Evolutionary conservation across 179 eudicot species (phyloP), one percentile per base, ranked within the genome.

Genomic region (Camellia oleifera): DNA sequence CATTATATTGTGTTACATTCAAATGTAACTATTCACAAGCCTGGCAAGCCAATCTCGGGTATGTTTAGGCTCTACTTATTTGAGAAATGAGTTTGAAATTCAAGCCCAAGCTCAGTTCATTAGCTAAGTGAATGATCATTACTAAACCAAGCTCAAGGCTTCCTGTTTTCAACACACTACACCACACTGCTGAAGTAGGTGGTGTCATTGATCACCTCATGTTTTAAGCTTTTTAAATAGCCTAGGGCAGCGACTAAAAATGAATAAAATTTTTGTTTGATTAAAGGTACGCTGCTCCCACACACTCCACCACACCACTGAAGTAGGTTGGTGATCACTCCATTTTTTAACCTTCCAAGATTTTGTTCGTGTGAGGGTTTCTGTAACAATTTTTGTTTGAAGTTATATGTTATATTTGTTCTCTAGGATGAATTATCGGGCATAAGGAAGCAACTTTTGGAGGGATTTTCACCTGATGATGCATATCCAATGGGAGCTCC

Each of bases 381-480:
- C 50, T 54, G 26, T 23, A 45, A 58, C 45, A 40, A 48, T 48
- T n/a, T 67, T 32, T 73, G n/a, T 64, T 63, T 56, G 48, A 45
- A 53, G 56, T 81, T 58, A 4, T 63, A n/a, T 65, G 46, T 78
- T 26, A 8, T 65, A 32, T 60, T 70, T 82, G 53, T 56, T 63
- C 74, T 82, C 23, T 87, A 94, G 98, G 95, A 90, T 50, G 97
- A 92, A 75, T 81, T 90, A 68, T 85, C 81, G 69, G 82, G 85
- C 80, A 84, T 91, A 83, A 87, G 84, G 86, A 81, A 78, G 73
- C 94, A 94, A 82, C 88, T 94, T 61, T 77, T 84, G 74, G 84
- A 89, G 77, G 92, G 88, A 76, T 94, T 94, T 87, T 90, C 91
- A 74, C 92, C 95, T 54, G 98, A 93, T 82, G 97, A 94, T 83